Base-by-base conservation (phyloP, 1,284 basidiomycete genomes). In the Inonotus hispidus region DNA sequence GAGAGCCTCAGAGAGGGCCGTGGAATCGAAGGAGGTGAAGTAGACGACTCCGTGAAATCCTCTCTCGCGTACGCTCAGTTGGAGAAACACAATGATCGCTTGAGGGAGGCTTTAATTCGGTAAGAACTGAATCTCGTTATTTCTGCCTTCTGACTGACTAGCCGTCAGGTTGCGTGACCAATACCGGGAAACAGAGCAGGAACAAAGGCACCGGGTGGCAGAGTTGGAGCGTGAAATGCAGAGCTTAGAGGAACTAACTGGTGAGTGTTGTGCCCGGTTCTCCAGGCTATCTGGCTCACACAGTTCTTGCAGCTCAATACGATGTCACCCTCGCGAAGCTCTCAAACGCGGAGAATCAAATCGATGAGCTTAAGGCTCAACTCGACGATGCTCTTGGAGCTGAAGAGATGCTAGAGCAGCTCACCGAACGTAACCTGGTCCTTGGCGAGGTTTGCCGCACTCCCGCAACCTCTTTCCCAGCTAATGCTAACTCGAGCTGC, bases 331-430 rank as follows among this genome's bases (percentile, higher is more conserved):
- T 91, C 29, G 85, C 88, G 67, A 92, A 92, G 69, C 81, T 97
- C 1, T 75, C 87, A 23, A 93, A 92, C 66, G 90, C 93, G 5
- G 94, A 98, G 69, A 82, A 82, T 0, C 93, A 97, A 67, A 87
- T 98, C 29, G 94, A 97, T 66, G 94, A 98, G 61, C 85, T 99
- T 62, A 98, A 98, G 72, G 71, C 85, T 16, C 96, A 99, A 71
- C 84, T 99, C 10, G 97, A 99, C 70, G 94, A 96, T 71, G 93
- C 97, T 0, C 80, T 97, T 1, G 93, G 92, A 19, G 94, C 95
- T 0, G 95, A 99, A 72, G 97, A 99, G 65, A 89, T 99, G 81
- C 83, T 99, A 5, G 94, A 98, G 49, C 89, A 95, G 69, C 80
- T 99, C 39, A 98, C 96, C 0, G 97, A 98, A 70, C 86, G 94